Evolutionary conservation across 768 basidiomycete species (phyloP).

Genomic region (Candolleomyces efflorescens): DNA sequence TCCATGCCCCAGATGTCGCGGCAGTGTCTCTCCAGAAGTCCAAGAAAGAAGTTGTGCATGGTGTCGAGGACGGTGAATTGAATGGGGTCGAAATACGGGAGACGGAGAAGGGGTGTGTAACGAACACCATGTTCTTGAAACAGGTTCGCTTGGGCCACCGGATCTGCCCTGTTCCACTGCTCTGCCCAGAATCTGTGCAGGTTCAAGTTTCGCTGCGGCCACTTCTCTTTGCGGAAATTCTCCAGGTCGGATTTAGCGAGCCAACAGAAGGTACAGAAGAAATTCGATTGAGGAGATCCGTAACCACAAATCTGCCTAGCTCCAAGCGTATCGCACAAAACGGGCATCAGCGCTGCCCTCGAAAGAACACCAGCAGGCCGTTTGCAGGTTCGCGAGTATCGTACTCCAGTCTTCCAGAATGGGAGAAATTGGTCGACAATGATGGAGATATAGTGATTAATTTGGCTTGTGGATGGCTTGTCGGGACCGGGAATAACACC

Average conservation of each 20-base stretch:
- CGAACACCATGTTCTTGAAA: conserved; percentile 18
- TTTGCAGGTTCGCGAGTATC: conserved; percentile 14
- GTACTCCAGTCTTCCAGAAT: conserved; percentile 26
- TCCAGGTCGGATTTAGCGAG: conserved; percentile 13
- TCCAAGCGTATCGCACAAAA: conserved; percentile 29
- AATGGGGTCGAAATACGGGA: conserved; percentile 31
- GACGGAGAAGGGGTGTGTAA: conserved; percentile 23
- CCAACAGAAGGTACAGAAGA: conserved; percentile 18
- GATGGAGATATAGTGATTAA: conserved; percentile 31
- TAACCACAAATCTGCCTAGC: conserved; percentile 22
- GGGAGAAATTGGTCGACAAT: conserved; percentile 30
- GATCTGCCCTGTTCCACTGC: conserved; percentile 18
- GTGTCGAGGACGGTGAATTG: conserved; percentile 21
- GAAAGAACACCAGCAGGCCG: conserved; percentile 19
- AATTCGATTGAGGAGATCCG: conserved; percentile 6
- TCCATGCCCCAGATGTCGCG: conserved; percentile 18
- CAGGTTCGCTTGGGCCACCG: conserved; percentile 1
- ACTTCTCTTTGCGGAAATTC: conserved; percentile 14
- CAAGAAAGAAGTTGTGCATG: conserved; percentile 31
- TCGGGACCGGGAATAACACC: conserved; percentile 37
- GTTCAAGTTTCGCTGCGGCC: conserved; percentile 7
- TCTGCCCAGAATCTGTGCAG: conserved; percentile 12
- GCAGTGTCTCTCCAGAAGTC: conserved; percentile 19
- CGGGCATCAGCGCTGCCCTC: conserved; percentile 21
- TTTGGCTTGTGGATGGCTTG: conserved; percentile 22